phyloP scores from a whole-genome alignment of 2,329 filamentous ascomycete genomes.

The Colletotrichum orchidophilum region DNA sequence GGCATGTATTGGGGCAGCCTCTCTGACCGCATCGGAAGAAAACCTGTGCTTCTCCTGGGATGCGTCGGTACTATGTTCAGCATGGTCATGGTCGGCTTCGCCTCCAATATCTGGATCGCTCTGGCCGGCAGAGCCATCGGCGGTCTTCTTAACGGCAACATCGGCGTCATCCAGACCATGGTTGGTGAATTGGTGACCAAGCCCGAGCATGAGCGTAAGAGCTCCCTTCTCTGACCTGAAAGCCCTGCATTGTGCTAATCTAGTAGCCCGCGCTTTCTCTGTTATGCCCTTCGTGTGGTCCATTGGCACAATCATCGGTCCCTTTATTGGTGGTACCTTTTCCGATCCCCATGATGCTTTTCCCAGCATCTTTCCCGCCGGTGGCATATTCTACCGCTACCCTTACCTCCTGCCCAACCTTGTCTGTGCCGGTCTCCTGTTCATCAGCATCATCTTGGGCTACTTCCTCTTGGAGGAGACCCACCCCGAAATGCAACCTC shows the following conservation, averaged over 20 bases:
- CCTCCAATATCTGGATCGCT: conserved; percentile 85
- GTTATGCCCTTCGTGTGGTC: conserved; percentile 97
- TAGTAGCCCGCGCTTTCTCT: conserved; percentile 80
- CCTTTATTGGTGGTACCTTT: conserved; percentile 87
- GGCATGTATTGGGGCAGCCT: conserved; percentile 89
- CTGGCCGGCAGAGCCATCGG: conserved; percentile 79
- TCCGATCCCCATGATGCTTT: conserved; percentile 81
- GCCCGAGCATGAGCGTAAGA: conserved; percentile 84
- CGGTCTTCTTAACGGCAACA: conserved; percentile 89
- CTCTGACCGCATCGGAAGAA: conserved; percentile 84
- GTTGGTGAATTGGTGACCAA: conserved; percentile 87
- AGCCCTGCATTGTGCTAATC: conserved; percentile 34
- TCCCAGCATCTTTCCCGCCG: conserved; percentile 73
- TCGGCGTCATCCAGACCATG: conserved; percentile 92
- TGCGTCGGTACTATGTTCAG: conserved; percentile 85
- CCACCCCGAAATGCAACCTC: conserved; percentile 63
- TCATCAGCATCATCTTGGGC: conserved; percentile 83
- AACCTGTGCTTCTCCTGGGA: conserved; percentile 84
- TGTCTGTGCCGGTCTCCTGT: conserved; percentile 79
- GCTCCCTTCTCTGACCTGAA: not conserved
- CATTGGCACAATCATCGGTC: conserved; percentile 88
- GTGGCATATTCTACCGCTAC: conserved; percentile 78
- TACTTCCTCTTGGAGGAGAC: conserved; percentile 88
- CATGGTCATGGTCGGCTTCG: conserved; percentile 84
- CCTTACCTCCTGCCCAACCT: conserved; percentile 92